Evolutionary conservation across 768 basidiomycete species (phyloP).

Genomic region (Calocybe gangraenosa): DNA sequence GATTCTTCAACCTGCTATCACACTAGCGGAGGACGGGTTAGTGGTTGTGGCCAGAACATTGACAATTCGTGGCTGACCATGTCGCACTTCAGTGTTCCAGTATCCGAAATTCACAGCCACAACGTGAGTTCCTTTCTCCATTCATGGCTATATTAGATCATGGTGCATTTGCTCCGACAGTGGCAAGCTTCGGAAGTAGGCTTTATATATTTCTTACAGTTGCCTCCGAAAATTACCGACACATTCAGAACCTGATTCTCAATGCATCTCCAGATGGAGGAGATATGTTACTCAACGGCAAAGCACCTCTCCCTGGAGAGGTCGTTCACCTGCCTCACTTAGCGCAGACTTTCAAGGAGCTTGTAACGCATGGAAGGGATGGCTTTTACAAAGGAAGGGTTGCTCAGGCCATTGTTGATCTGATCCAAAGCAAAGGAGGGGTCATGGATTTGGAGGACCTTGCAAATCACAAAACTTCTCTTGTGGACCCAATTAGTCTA

Average conservation of each 20-base stretch:
- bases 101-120: constrained; percentile 75
- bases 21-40: constrained; percentile 88
- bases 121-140: constrained; percentile 33
- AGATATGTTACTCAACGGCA: constrained; percentile 84
- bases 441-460: constrained; percentile 95
- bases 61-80: not conserved
- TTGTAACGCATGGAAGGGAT: constrained; percentile 79
- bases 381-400: constrained; percentile 94
- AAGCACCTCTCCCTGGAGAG: constrained; percentile 82
- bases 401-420: constrained; percentile 84
- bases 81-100: constrained; percentile 60
- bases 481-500: constrained; percentile 90
- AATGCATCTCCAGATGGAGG: constrained; percentile 80
- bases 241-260: constrained; percentile 55
- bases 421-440: constrained; percentile 86
- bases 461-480: constrained; percentile 69
- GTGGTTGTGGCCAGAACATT: constrained; percentile 10
- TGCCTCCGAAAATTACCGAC: too few relatives aligned
- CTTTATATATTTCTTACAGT: not conserved
- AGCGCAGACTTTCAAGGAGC: constrained; percentile 75
- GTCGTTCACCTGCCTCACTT: constrained; percentile 78
- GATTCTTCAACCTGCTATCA: constrained; percentile 83
- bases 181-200: constrained; percentile 58
- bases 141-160: constrained; percentile 6
- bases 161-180: constrained; percentile 22